These are phyloP conservation scores for Dryas integrifolia DNA, from an alignment of 331 rosid species.

Conservation along the genomic window DNA sequence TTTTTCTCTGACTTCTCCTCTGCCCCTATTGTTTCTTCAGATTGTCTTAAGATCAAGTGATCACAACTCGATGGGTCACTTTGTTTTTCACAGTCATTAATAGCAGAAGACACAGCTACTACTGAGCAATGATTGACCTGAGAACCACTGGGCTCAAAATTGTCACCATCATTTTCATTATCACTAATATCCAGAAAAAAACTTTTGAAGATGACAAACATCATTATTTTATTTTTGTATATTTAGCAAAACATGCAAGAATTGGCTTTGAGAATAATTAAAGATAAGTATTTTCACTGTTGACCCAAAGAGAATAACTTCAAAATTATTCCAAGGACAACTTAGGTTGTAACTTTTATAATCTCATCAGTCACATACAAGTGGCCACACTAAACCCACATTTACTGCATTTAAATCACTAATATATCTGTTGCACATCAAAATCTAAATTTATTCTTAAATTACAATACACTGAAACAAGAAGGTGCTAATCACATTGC, in stretches of 20 bases:
- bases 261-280: neutral
- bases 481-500: too few relatives aligned
- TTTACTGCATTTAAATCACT: neutral
- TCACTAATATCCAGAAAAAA: neutral
- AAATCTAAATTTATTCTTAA: too few relatives aligned
- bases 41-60: neutral
- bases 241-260: neutral
- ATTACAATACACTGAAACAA: too few relatives aligned
- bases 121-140: neutral
- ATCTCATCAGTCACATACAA: neutral
- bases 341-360: neutral
- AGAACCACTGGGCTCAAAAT: conserved; percentile 4
- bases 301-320: neutral
- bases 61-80: neutral
- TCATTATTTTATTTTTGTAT: neutral
- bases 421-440: neutral
- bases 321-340: neutral
- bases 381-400: neutral
- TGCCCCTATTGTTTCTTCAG: conserved; percentile 10
- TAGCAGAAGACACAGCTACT: neutral
- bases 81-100: neutral
- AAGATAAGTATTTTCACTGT: neutral
- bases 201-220: neutral
- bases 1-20: neutral
- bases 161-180: neutral